These are phyloP conservation scores for Seiridium cupressi DNA, from an alignment of 2,329 filamentous ascomycete genomes.

Conservation along the genomic window DNA sequence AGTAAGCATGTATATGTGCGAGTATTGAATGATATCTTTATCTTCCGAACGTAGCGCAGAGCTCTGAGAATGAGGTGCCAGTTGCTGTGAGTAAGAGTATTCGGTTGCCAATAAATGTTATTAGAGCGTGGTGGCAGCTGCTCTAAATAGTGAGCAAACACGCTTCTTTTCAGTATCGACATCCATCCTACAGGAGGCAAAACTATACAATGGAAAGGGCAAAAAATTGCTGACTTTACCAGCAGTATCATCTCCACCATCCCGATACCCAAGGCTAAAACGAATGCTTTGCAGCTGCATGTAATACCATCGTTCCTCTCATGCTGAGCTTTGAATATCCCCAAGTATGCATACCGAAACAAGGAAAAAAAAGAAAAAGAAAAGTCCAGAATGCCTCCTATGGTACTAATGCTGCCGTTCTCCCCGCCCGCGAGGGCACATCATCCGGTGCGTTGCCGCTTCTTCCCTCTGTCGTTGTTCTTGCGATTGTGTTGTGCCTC, in stretches of 20 bases:
- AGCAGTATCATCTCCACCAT: neutral
- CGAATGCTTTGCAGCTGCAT: neutral
- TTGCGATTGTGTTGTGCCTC: constrained; percentile 28
- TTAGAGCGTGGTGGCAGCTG: too few relatives aligned
- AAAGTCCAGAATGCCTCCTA: neutral
- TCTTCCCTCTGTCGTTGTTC: constrained; percentile 5
- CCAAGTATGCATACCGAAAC: neutral
- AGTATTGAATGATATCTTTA: too few relatives aligned
- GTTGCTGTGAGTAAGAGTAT: too few relatives aligned
- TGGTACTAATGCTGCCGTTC: neutral
- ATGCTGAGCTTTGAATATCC: too few relatives aligned
- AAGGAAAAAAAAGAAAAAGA: neutral
- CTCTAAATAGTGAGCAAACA: too few relatives aligned
- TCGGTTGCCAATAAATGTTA: too few relatives aligned
- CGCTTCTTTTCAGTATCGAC: too few relatives aligned
- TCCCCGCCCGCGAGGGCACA: neutral
- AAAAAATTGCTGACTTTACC: too few relatives aligned
- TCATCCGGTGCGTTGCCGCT: constrained; percentile 11
- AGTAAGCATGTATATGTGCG: too few relatives aligned
- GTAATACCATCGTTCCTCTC: neutral
- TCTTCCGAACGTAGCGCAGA: too few relatives aligned
- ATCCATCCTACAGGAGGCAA: neutral
- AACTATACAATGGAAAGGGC: neutral
- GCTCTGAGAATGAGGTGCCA: too few relatives aligned
- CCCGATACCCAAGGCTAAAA: too few relatives aligned